Conservation (phyloP, 2,329 filamentous ascomycete species). For the Aspergillus arachidicola region DNA sequence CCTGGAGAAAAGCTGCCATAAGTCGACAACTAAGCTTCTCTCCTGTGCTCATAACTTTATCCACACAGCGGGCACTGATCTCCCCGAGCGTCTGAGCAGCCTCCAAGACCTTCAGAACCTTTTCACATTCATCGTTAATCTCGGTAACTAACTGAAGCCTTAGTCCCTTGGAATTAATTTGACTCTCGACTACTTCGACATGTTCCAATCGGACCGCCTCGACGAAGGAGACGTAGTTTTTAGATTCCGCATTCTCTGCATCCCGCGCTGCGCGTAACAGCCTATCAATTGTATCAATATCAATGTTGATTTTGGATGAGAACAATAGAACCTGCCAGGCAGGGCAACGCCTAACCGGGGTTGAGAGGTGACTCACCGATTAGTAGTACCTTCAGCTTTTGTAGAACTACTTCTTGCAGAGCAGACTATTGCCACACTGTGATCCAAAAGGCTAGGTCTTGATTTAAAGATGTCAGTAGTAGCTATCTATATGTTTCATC, state of each 20-base stretch:
- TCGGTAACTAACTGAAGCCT: slow-evolving; percentile 62
- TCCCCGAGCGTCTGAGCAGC: slow-evolving; percentile 65
- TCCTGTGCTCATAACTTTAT: slow-evolving; percentile 89
- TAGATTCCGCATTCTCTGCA: slow-evolving; percentile 49
- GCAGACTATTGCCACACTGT: slow-evolving; percentile 88
- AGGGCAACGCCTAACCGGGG: not conserved
- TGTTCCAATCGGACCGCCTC: slow-evolving; percentile 83
- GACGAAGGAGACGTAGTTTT: slow-evolving; percentile 73
- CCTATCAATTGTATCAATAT: slow-evolving; percentile 26
- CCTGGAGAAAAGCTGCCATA: slow-evolving; percentile 81
- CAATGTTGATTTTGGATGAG: not conserved
- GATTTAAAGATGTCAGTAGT: slow-evolving; percentile 2
- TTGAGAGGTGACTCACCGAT: slow-evolving; percentile 68
- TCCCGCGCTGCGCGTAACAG: slow-evolving; percentile 53
- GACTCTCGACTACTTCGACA: slow-evolving; percentile 67
- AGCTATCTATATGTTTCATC: not conserved
- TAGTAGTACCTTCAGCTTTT: slow-evolving; percentile 93
- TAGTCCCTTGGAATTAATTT: slow-evolving; percentile 61
- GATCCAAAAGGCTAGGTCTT: slow-evolving; percentile 64
- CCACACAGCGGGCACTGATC: slow-evolving; percentile 76
- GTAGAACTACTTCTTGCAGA: slow-evolving; percentile 93
- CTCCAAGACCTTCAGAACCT: slow-evolving; percentile 73
- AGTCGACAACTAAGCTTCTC: slow-evolving; percentile 95
- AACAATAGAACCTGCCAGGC: not conserved
- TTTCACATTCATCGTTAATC: slow-evolving; percentile 77